These are phyloP conservation scores for Naganishia liquefaciens DNA, from an alignment of 1,284 basidiomycete genomes.

Conservation along the genomic window DNA sequence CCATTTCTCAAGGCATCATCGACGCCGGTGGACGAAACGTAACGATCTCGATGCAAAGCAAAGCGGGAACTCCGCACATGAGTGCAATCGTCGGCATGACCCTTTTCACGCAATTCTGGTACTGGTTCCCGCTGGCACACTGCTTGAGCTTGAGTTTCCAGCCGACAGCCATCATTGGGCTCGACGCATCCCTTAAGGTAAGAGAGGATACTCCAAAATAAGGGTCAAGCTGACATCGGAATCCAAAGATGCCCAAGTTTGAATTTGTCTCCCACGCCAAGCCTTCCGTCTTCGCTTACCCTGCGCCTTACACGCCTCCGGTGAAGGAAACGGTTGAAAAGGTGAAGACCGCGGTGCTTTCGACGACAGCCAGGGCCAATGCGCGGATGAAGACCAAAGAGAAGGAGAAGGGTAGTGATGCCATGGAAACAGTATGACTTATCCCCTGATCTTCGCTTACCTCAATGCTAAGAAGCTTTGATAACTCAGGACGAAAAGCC, in stretches of 20 bases:
- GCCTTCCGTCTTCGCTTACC: constrained; percentile 88
- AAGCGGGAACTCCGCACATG: constrained; percentile 83
- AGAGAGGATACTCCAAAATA: constrained; percentile 27
- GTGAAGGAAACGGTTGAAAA: constrained; percentile 88
- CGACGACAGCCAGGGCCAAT: constrained; percentile 90
- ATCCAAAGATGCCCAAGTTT: constrained; percentile 75
- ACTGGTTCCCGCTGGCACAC: constrained; percentile 97
- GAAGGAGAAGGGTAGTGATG: constrained; percentile 69
- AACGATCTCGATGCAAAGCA: constrained; percentile 86
- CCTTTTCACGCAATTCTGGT: constrained; percentile 97
- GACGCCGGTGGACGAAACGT: constrained; percentile 94
- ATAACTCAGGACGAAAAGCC: constrained; percentile 29
- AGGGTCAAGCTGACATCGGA: neutral
- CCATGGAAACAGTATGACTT: constrained; percentile 73
- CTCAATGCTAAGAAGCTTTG: neutral
- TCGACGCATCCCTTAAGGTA: constrained; percentile 81
- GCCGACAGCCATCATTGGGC: constrained; percentile 87
- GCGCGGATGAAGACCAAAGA: constrained; percentile 79
- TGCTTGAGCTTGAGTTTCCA: constrained; percentile 87
- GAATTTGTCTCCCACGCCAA: constrained; percentile 83
- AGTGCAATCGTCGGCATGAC: constrained; percentile 93
- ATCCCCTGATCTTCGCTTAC: too few species aligned
- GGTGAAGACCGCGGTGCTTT: constrained; percentile 86
- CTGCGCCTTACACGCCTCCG: constrained; percentile 75
- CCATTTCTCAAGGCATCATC: constrained; percentile 89